Percentiles rank a stretch among this genome's conserved stretches.
Evolutionary conservation across 2,329 filamentous ascomycete species (phyloP).

Genomic region (Trichoderma breve): DNA sequence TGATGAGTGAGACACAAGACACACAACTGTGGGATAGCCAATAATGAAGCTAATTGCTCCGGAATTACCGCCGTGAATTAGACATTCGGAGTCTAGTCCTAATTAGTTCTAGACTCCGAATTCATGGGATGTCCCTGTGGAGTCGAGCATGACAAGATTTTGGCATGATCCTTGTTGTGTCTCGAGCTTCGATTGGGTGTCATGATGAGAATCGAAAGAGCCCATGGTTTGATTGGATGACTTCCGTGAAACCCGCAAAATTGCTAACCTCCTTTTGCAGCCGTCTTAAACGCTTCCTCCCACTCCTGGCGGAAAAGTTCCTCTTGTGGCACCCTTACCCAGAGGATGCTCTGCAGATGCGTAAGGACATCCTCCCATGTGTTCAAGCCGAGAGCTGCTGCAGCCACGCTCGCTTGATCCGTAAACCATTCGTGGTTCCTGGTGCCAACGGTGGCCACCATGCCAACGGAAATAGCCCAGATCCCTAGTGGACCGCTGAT

Average conservation of each 20-base stretch:
- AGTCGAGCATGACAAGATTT: neutral
- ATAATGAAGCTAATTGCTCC: neutral
- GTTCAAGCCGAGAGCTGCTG: neutral
- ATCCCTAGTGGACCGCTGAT: neutral
- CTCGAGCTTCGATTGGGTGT: neutral
- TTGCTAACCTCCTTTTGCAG: neutral
- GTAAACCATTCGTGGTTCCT: neutral
- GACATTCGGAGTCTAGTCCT: slow-evolving; percentile 17
- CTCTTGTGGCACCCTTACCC: slow-evolving; percentile 3
- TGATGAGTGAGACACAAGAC: neutral
- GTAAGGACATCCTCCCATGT: neutral
- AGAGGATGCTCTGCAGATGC: neutral
- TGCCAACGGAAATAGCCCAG: slow-evolving; percentile 6
- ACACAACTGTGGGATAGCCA: neutral
- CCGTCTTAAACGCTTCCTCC: neutral
- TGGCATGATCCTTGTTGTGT: neutral
- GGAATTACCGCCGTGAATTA: neutral
- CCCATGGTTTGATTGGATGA: neutral
- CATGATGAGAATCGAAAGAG: neutral
- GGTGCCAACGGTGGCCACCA: neutral
- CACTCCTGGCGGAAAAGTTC: slow-evolving; percentile 7
- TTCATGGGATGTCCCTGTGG: neutral
- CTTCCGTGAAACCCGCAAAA: neutral
- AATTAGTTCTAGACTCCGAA: slow-evolving; percentile 14
- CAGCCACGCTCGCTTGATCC: neutral